Conservation (phyloP, 108 stramenopile species). For the Epithemia pelagica region DNA sequence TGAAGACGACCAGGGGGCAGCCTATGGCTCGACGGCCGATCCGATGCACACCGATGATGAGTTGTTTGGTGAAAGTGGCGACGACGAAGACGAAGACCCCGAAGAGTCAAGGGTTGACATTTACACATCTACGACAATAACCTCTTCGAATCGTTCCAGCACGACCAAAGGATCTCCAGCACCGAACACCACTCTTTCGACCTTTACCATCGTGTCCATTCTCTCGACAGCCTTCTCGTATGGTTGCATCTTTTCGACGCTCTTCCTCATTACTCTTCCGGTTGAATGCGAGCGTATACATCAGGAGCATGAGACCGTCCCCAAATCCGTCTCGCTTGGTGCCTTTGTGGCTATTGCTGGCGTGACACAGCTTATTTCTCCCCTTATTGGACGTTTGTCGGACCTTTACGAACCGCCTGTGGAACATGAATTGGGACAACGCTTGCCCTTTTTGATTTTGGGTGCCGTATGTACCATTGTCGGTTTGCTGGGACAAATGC, state of each 20-base stretch:
- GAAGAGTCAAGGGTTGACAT: not conserved
- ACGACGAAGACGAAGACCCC: not conserved
- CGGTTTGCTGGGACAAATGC: constrained; percentile 44
- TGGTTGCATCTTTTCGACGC: constrained; percentile 53
- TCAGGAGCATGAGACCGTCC: constrained; percentile 16
- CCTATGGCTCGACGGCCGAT: no score
- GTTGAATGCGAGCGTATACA: constrained; percentile 54
- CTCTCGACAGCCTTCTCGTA: constrained; percentile 53
- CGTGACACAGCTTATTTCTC: constrained; percentile 48
- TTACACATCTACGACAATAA: not conserved
- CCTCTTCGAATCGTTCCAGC: not conserved
- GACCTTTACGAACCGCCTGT: constrained; percentile 42
- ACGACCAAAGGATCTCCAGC: not conserved
- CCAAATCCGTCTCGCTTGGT: constrained; percentile 45
- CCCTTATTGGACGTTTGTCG: constrained; percentile 42
- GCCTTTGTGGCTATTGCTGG: constrained; percentile 55
- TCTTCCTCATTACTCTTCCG: constrained; percentile 59
- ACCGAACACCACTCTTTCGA: constrained; percentile 5
- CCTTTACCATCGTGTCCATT: constrained; percentile 21
- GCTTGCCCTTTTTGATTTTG: constrained; percentile 48
- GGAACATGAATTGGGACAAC: constrained; percentile 35
- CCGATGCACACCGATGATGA: no score
- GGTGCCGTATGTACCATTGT: constrained; percentile 27
- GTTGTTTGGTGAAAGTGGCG: constrained; percentile 1
- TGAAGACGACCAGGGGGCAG: no score